Base-by-base conservation (phyloP, 345 rosid genomes). In the Eucalyptus sp. region DNA sequence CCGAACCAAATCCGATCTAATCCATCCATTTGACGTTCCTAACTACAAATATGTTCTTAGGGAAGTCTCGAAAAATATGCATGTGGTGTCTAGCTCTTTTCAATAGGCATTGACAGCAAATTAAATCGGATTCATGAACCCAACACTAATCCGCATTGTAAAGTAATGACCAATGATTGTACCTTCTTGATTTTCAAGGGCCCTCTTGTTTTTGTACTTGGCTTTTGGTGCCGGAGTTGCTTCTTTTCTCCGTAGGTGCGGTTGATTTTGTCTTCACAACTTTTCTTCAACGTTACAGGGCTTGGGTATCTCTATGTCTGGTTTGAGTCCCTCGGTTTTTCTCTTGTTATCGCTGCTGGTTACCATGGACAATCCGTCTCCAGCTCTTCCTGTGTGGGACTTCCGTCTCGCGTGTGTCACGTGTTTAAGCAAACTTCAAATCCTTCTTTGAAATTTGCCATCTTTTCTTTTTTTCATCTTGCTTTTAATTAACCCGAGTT, bases 61-160 rank as follows among this genome's bases (percentile, higher is more conserved):
- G 54, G 86, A 87, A 86, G 94, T 94, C 46, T 91, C 91, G 6
- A 93, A 93, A 98, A 98, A 27, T 60, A 29, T 60, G 31, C 31
- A 60, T 27, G 31, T 60, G n/a, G 16, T 27, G 31, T 60, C 68
- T 60, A 60, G 68, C 68, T 60, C 31, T 60, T 27, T 29, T 60
- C 68, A 60, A 27, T 27, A 60, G 68, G 13, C 31, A 60, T 12
- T 13, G 68, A 60, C n/a, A 79, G n/a, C 15, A 68, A 86, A 13
- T 71, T 87, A 17, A 29, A 7, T 60, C 5, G 5, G 10, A 88
- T 17, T 29, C n/a, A 5, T 10, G 31, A 51, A 12, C 68, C 16
- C 68, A 27, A 60, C 31, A 27, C 31, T 29, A 60, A 62, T 62
- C 68, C 68, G 68, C 31, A 29, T 62, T 29, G 33, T 62, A 27